Percentiles rank a stretch among this genome's conserved stretches.
These are phyloP conservation scores for Neonectria punicea DNA, from an alignment of 2,329 filamentous ascomycete species.

Conservation along the genomic window DNA sequence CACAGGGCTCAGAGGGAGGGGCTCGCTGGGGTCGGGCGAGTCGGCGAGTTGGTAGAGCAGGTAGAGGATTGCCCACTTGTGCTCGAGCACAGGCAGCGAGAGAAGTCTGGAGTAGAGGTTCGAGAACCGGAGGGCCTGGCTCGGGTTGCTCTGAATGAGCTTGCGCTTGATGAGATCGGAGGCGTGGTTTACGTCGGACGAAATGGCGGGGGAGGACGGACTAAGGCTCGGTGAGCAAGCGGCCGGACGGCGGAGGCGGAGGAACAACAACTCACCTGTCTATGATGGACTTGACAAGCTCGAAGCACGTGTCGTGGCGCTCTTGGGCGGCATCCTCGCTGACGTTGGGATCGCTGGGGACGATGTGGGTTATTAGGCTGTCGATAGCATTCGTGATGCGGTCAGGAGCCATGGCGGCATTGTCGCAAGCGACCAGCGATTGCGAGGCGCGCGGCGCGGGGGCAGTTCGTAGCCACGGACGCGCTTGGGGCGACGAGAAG, in stretches of 20 bases:
- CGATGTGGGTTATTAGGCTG: constrained; percentile 78
- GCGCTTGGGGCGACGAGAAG: background rate
- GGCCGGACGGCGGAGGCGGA: background rate
- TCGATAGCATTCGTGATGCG: constrained; percentile 84
- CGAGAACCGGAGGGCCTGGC: constrained; percentile 84
- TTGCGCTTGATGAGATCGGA: constrained; percentile 92
- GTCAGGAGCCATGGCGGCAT: constrained; percentile 68
- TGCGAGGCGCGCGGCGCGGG: background rate
- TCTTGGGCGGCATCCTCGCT: constrained; percentile 75
- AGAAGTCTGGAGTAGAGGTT: constrained; percentile 91
- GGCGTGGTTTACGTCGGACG: constrained; percentile 87
- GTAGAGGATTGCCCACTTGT: constrained; percentile 97
- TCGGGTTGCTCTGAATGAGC: constrained; percentile 80
- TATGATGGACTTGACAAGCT: constrained; percentile 62
- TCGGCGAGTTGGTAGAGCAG: constrained; percentile 87
- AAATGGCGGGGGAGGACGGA: constrained; percentile 63
- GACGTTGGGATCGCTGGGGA: constrained; percentile 73
- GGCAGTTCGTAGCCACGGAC: background rate
- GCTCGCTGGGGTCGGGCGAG: constrained; percentile 66
- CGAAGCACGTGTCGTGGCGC: constrained; percentile 71
- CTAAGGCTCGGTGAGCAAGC: constrained; percentile 43
- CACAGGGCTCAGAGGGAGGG: constrained; percentile 57
- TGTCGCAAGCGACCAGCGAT: constrained; percentile 45
- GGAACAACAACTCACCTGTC: constrained; percentile 55
- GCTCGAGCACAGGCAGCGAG: constrained; percentile 89